These are phyloP conservation scores for Phycomyces nitens DNA, from an alignment of 192 early-diverging fungal species.

Conservation along the genomic window DNA sequence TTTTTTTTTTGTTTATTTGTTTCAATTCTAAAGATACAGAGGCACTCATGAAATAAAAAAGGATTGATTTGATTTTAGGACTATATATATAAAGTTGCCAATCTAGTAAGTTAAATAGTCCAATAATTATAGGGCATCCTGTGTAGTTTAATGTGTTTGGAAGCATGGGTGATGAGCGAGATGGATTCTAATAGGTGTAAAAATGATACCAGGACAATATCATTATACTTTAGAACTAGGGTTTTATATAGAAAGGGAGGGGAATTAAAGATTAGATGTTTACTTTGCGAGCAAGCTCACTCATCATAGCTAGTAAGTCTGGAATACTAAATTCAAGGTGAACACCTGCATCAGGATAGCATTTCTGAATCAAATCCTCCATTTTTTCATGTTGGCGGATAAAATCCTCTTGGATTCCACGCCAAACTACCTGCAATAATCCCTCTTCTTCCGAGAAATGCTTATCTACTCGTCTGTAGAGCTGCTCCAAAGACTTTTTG, in stretches of 20 bases:
- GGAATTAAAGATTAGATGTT: constrained; percentile 12
- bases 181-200: no score
- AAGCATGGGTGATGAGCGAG: no score
- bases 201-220: no score
- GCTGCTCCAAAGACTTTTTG: constrained; percentile 71
- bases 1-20: no score
- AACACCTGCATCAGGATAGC: constrained; percentile 83
- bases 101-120: no score
- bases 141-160: no score
- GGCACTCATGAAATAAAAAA: no score
- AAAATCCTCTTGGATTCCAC: constrained; percentile 85
- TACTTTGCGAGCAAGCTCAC: constrained; percentile 44
- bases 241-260: not conserved
- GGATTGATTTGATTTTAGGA: no score
- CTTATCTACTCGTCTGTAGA: constrained; percentile 92
- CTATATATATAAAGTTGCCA: no score
- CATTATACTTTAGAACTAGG: no score
- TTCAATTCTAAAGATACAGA: no score
- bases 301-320: constrained; percentile 71
- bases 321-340: constrained; percentile 85
- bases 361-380: constrained; percentile 75
- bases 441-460: constrained; percentile 86
- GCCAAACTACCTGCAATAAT: constrained; percentile 86
- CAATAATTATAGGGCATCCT: no score
- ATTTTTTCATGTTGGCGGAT: constrained; percentile 75